phyloP scores from a whole-genome alignment of 1,139 yeast species.

The Nakaseomyces uthaithaninus region DNA sequence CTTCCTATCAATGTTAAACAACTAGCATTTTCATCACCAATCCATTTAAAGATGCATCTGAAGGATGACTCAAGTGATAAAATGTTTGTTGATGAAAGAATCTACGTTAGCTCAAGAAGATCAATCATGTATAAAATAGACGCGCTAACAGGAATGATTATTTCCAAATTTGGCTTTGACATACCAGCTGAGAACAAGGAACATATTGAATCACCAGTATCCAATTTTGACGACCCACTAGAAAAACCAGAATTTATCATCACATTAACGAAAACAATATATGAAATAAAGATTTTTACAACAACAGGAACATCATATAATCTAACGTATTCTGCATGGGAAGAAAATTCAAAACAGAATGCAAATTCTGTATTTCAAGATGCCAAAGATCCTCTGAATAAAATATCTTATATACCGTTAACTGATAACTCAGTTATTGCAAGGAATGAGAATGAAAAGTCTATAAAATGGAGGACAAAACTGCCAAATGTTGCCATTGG shows the following conservation, averaged over 20 bases:
- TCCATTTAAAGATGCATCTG: slow-evolving; percentile 42
- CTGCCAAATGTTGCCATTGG: slow-evolving; percentile 29
- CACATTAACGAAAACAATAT: slow-evolving; percentile 40
- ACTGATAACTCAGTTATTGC: slow-evolving; percentile 67
- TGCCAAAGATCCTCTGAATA: slow-evolving; percentile 49
- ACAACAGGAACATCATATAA: slow-evolving; percentile 70
- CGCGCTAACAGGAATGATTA: slow-evolving; percentile 66
- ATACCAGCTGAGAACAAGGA: slow-evolving; percentile 20
- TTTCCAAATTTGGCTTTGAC: slow-evolving; percentile 57
- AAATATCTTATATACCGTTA: slow-evolving; percentile 66
- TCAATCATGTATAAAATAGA: slow-evolving; percentile 73
- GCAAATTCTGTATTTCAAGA: slow-evolving; percentile 39
- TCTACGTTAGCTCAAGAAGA: slow-evolving; percentile 77
- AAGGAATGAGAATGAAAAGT: slow-evolving; percentile 52
- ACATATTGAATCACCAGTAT: background rate
- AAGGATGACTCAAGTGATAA: slow-evolving; percentile 33
- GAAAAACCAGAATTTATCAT: slow-evolving; percentile 22
- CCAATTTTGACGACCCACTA: slow-evolving; percentile 9
- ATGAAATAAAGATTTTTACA: slow-evolving; percentile 55
- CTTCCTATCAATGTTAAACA: slow-evolving; percentile 77
- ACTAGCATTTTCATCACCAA: slow-evolving; percentile 76
- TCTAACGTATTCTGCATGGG: slow-evolving; percentile 85
- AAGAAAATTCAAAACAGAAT: slow-evolving; percentile 55
- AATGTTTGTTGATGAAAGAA: slow-evolving; percentile 63
- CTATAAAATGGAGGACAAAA: slow-evolving; percentile 69